Evolutionary conservation across 2,329 filamentous ascomycete species (phyloP).

Genomic region (Alternaria triticimaculans): DNA sequence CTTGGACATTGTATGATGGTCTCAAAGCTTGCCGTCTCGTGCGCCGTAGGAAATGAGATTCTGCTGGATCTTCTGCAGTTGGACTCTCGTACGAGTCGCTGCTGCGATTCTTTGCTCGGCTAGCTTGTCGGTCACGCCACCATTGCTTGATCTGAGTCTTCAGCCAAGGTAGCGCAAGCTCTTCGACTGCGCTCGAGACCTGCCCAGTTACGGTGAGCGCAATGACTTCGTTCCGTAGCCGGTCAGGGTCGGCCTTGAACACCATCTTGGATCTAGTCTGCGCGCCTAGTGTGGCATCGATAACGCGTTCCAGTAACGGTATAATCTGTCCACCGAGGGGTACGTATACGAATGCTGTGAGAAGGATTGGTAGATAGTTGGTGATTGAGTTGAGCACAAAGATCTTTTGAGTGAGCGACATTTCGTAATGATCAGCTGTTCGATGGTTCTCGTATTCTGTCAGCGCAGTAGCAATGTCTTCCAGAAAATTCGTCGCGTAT

Average conservation of each 20-base stretch:
- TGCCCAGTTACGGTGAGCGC: conserved; percentile 44
- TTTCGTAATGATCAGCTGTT: conserved; percentile 40
- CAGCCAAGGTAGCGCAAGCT: conserved; percentile 39
- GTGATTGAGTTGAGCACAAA: conserved; percentile 47
- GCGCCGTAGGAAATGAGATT: conserved; percentile 37
- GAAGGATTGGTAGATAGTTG: conserved; percentile 45
- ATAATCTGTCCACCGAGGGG: conserved; percentile 37
- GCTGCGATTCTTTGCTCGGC: background rate
- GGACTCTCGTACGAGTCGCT: background rate
- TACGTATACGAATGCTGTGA: conserved; percentile 43
- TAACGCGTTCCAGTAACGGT: conserved; percentile 28
- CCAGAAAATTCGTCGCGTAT: conserved; percentile 37
- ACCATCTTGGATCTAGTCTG: conserved; percentile 14
- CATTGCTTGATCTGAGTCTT: conserved; percentile 37
- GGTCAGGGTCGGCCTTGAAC: conserved; percentile 37
- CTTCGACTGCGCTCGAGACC: conserved; percentile 37
- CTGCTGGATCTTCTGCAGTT: conserved; percentile 35
- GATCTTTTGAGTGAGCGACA: conserved; percentile 44
- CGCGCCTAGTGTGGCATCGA: conserved; percentile 22
- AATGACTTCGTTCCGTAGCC: conserved; percentile 44
- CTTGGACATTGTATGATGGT: conserved; percentile 43
- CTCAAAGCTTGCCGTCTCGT: conserved; percentile 39
- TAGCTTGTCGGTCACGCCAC: conserved; percentile 37
- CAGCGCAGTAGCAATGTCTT: conserved; percentile 34
- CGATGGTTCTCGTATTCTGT: conserved; percentile 46